Percentiles rank a stretch among this genome's conserved stretches.
phyloP scores from a whole-genome alignment of 2,329 filamentous ascomycete species.

The Xylariaceae sp. region DNA sequence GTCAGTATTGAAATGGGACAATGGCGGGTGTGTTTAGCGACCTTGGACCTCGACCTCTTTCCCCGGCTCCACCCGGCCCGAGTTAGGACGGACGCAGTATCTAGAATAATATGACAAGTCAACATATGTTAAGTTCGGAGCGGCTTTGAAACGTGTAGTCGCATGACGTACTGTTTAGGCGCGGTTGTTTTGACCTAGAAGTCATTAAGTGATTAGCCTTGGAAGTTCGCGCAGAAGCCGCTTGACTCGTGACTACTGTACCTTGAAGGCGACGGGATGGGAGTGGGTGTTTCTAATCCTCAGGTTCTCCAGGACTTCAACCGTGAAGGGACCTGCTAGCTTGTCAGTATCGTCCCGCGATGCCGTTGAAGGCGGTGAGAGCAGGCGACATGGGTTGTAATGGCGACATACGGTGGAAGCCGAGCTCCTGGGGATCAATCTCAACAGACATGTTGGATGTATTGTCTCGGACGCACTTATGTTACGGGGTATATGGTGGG shows the following conservation, averaged over 20 bases:
- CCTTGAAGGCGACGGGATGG: conserved; percentile 64
- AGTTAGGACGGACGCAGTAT: conserved; percentile 97
- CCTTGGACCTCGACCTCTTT: conserved; percentile 88
- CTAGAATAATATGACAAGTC: conserved; percentile 42
- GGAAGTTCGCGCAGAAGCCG: background rate
- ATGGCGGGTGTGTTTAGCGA: conserved; percentile 39
- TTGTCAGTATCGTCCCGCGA: conserved; percentile 5
- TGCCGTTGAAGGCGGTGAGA: conserved; percentile 11
- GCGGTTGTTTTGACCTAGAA: conserved; percentile 94
- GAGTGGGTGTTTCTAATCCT: conserved; percentile 60
- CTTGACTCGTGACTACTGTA: conserved; percentile 33
- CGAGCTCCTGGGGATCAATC: conserved; percentile 84
- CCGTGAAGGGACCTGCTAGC: conserved; percentile 57
- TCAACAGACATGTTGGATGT: conserved; percentile 78
- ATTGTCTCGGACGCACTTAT: conserved; percentile 2
- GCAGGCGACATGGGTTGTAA: conserved; percentile 10
- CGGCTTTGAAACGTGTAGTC: conserved; percentile 11
- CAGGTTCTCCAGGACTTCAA: conserved; percentile 59
- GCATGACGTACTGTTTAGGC: conserved; percentile 79
- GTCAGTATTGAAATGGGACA: conserved; percentile 21
- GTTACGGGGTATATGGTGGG: conserved; percentile 1
- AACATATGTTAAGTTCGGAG: conserved; percentile 17
- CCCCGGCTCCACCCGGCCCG: conserved; percentile 87
- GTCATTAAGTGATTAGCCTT: conserved; percentile 14
- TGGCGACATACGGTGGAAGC: conserved; percentile 74